A percentile compares a stretch with the other conserved stretches of the same genome.
These are phyloP conservation scores for Mortierella polycephala DNA, from an alignment of 371 early-diverging fungal species.

Conservation along the genomic window DNA sequence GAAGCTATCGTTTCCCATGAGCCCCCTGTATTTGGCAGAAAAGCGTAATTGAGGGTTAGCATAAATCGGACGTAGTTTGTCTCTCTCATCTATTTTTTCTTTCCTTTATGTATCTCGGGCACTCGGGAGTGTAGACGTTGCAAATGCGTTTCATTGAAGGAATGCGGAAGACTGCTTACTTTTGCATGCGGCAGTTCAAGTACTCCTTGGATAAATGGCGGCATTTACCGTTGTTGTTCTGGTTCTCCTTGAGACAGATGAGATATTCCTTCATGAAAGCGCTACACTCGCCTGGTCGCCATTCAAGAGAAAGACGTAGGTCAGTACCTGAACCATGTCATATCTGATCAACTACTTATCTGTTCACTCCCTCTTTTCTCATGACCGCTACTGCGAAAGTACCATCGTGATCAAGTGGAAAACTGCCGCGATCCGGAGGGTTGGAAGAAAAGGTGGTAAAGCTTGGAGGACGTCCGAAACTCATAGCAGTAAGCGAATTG, in stretches of 20 bases:
- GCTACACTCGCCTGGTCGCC: conserved; percentile 75
- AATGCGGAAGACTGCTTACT: conserved; percentile 56
- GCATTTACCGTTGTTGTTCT: conserved; percentile 74
- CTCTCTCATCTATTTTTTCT: too few species aligned
- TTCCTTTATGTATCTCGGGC: background rate
- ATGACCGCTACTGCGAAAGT: conserved; percentile 1
- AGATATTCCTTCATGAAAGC: conserved; percentile 77
- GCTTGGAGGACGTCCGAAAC: conserved; percentile 72
- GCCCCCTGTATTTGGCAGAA: conserved; percentile 56
- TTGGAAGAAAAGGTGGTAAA: conserved; percentile 67
- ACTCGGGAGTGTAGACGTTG: background rate
- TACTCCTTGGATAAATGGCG: conserved; percentile 76
- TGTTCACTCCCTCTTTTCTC: too few species aligned
- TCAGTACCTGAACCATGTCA: too few species aligned
- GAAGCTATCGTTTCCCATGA: conserved; percentile 79
- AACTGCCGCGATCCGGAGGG: conserved; percentile 83
- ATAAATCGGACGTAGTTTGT: background rate
- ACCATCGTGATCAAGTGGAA: conserved; percentile 84
- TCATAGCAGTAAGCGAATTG: conserved; percentile 54
- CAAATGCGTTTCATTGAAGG: background rate
- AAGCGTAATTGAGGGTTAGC: too few species aligned
- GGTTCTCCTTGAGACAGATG: conserved; percentile 75
- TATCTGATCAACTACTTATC: too few species aligned
- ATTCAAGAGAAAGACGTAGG: background rate
- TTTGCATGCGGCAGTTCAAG: conserved; percentile 87